phyloP scores from a whole-genome alignment of 306 rosid genomes.

The Quercus dentata region DNA sequence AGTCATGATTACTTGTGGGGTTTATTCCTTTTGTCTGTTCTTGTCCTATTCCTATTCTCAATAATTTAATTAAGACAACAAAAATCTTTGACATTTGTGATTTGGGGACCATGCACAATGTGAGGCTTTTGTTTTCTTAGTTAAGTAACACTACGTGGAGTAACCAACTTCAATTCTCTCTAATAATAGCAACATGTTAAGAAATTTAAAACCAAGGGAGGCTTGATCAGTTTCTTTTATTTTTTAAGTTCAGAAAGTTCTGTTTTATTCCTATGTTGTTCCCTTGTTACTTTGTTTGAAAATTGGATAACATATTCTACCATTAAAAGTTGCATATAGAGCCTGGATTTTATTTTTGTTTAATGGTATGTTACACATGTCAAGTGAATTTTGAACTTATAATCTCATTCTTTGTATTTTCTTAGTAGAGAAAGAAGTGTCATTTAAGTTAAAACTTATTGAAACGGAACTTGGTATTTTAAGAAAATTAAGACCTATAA shows the following conservation, averaged over 20 bases:
- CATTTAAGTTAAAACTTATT: no score
- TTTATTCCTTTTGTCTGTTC: constrained; percentile 41
- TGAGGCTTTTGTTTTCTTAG: not conserved
- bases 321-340: not conserved
- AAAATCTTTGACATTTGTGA: not conserved
- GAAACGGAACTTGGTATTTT: no score
- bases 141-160: no score
- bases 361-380: no score
- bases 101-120: not conserved
- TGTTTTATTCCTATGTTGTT: not conserved
- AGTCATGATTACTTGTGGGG: constrained; percentile 35
- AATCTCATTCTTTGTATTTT: no score
- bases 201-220: no score
- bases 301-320: not conserved
- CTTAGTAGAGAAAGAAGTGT: no score
- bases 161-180: no score
- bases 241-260: not conserved
- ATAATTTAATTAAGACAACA: constrained; percentile 7
- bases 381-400: no score
- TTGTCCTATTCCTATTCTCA: constrained; percentile 27
- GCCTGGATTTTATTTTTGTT: not conserved
- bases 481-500: no score
- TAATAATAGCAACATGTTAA: no score
- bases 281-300: not conserved
- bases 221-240: no score